phyloP scores from a whole-genome alignment of 768 basidiomycete species.

The Boletus rubropictus region DNA sequence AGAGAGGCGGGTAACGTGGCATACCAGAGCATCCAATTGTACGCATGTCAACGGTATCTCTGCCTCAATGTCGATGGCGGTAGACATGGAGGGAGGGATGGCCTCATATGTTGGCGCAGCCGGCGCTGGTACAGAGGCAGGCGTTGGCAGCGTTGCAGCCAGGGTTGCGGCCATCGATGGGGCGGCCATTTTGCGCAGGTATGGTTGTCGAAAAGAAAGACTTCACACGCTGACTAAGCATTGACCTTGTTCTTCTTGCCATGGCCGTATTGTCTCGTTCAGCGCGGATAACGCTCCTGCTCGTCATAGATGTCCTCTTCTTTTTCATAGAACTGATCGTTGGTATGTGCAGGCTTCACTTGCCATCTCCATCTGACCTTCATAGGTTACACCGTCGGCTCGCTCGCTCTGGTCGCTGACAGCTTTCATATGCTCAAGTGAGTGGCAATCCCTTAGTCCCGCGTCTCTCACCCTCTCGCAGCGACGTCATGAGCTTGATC shows the following conservation, averaged over 20 bases:
- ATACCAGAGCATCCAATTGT: constrained; percentile 82
- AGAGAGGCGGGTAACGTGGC: constrained; percentile 23
- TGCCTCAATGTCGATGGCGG: constrained; percentile 89
- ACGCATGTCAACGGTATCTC: constrained; percentile 75
- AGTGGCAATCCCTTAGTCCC: constrained; percentile 22
- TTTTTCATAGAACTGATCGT: constrained; percentile 82
- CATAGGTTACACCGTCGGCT: constrained; percentile 90
- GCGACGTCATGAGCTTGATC: constrained; percentile 93
- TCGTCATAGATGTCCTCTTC: constrained; percentile 80
- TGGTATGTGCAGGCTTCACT: constrained; percentile 40
- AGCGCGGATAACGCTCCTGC: constrained; percentile 65
- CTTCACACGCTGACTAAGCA: constrained; percentile 21
- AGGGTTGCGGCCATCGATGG: constrained; percentile 91
- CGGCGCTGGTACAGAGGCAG: constrained; percentile 53
- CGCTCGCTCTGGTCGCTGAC: constrained; percentile 91
- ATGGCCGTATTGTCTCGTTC: constrained; percentile 53
- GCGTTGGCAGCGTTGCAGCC: constrained; percentile 71
- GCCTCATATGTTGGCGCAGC: constrained; percentile 72
- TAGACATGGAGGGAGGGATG: constrained; percentile 89
- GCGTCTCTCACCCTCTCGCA: constrained; percentile 31
- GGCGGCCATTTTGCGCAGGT: constrained; percentile 44
- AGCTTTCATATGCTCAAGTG: constrained; percentile 99
- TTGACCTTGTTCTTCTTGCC: neutral
- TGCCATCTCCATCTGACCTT: constrained; percentile 9
- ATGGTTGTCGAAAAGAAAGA: neutral